phyloP scores from a whole-genome alignment of 1,284 basidiomycete species.

The Ganoderma boninense region DNA sequence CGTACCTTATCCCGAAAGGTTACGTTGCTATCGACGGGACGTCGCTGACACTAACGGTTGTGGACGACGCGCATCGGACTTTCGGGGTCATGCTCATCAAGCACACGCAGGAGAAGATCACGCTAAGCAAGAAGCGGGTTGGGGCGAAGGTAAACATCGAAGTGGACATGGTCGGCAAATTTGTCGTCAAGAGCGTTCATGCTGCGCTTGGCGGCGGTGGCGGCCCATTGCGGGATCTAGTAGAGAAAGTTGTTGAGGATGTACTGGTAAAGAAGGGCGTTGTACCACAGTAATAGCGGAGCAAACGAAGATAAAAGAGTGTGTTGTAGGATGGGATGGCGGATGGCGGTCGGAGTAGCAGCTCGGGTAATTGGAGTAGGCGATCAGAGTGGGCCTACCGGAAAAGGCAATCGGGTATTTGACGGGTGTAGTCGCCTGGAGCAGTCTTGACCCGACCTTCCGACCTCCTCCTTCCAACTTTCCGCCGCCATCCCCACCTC shows the following conservation, averaged over 20 bases:
- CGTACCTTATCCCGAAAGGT: constrained; percentile 95
- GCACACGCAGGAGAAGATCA: constrained; percentile 92
- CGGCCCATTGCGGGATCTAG: constrained; percentile 62
- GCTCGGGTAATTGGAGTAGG: background rate
- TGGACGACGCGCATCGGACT: constrained; percentile 72
- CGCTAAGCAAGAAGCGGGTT: constrained; percentile 77
- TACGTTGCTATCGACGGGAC: constrained; percentile 96
- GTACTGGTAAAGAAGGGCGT: constrained; percentile 63
- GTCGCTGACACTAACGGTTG: constrained; percentile 90
- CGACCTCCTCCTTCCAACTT: constrained; percentile 25
- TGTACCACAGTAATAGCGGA: constrained; percentile 15
- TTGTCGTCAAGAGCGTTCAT: constrained; percentile 82
- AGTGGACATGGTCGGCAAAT: constrained; percentile 93
- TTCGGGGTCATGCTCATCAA: constrained; percentile 97
- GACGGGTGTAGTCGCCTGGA: constrained; percentile 30
- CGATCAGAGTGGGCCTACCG: constrained; percentile 15
- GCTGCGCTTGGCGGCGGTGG: constrained; percentile 74
- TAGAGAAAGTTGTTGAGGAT: constrained; percentile 79
- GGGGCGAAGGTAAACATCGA: constrained; percentile 94
- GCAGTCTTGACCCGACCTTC: constrained; percentile 20
- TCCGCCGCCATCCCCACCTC: constrained; percentile 15
- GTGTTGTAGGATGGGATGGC: background rate
- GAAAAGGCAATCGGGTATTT: constrained; percentile 21
- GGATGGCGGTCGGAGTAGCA: background rate
- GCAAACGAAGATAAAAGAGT: constrained; percentile 4